A percentile compares a stretch with the other conserved stretches of the same genome.
These are phyloP conservation scores for Fraxinus americana DNA, from an alignment of 257 asterid genomes.

Conservation along the genomic window DNA sequence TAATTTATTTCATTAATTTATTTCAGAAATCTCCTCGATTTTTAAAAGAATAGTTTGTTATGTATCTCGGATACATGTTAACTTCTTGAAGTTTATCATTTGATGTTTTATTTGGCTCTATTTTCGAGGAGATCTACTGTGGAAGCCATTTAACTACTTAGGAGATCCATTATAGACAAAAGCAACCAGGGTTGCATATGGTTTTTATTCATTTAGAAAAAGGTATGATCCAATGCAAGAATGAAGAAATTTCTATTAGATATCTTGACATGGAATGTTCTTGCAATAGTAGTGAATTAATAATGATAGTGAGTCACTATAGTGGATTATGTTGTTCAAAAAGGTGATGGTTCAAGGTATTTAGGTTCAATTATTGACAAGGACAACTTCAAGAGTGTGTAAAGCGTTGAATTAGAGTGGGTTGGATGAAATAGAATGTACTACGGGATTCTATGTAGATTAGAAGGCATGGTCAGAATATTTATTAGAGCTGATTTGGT, in stretches of 20 bases:
- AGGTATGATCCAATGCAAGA: background rate
- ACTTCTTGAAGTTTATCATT: slow-evolving; percentile 15
- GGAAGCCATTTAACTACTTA: background rate
- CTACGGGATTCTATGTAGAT: slow-evolving; percentile 14
- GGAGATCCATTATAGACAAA: background rate
- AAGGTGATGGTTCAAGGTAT: background rate
- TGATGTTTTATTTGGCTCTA: background rate
- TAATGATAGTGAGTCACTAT: background rate
- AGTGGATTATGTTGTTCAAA: background rate
- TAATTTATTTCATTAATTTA: background rate
- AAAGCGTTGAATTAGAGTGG: background rate
- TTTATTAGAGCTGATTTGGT: background rate
- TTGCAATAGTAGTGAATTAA: background rate
- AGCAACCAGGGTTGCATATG: background rate
- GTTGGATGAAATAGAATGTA: background rate
- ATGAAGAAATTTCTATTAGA: background rate
- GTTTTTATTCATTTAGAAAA: background rate
- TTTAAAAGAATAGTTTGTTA: background rate
- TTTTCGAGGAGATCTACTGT: background rate
- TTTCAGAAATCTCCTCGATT: background rate
- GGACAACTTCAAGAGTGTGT: background rate
- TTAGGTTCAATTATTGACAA: background rate
- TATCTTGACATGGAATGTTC: background rate
- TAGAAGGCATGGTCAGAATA: background rate
- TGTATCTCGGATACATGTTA: background rate